Evolutionary conservation across 2,329 filamentous ascomycete species (phyloP), one percentile per base, ranked within the genome.

Genomic region (Calonectria montana): DNA sequence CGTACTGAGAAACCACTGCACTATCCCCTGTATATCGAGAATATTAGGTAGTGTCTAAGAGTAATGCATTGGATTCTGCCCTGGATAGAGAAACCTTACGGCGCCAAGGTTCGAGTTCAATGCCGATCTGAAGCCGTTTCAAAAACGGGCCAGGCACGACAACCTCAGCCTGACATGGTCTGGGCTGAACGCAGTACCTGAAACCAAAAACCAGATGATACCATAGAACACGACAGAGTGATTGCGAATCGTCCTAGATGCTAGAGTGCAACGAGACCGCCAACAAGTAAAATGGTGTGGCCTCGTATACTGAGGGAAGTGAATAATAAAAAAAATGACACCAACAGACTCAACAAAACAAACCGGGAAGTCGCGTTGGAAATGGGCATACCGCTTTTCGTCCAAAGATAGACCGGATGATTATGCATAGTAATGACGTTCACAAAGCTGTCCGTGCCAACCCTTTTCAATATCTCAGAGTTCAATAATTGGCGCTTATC

Each of bases 121-220:
- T 53, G 48, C 37, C 21, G 43, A 63, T 47, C 31, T 29, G 50
- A 66, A 45, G 39, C 8, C 53, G 57, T 67, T 71, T 67, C 29
- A 47, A 57, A 64, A 48, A 48, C 29, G 57, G 37, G 37, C 23
- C 31, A 43, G 29, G 59, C 15, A n/a, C 16, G 12, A 23, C 39
- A 39, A 41, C 50, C 48, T 65, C 50, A 55, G 66, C 43, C 35
- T 13, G 23, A 63, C 55, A 65, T 62, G 63, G 63, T 5, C 55
- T 10, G 16, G 64, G 57, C 55, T 57, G 37, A 10, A 35, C 35
- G 18, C 57, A 48, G 39, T 18, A 67, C 69, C 64, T 71, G 64
- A 71, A 71, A 71, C 69, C 45, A 48, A 67, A 29, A 29, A 62
- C 13, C n/a, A 47, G 47, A 55, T 64, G 18, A n/a, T 29, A 45